These are phyloP conservation scores for Diaporthe sp. DNA, from an alignment of 2,329 filamentous ascomycete species.

Conservation along the genomic window DNA sequence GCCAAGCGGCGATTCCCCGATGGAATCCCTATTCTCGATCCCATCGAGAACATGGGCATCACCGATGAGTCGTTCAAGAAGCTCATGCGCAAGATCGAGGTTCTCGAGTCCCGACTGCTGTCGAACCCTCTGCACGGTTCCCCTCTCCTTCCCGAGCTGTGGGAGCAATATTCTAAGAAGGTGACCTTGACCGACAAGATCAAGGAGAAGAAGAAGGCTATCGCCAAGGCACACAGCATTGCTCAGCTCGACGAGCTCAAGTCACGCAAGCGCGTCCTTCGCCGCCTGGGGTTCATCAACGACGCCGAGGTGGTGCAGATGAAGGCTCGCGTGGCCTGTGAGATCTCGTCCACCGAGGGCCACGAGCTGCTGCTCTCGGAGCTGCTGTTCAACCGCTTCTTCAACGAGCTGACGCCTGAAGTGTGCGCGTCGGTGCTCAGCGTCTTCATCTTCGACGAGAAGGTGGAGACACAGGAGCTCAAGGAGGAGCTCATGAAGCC, in stretches of 20 bases:
- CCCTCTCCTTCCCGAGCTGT: conserved; percentile 84
- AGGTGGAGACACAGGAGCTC: conserved; percentile 81
- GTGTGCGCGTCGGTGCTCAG: conserved; percentile 88
- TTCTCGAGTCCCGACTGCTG: conserved; percentile 89
- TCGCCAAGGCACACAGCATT: conserved; percentile 85
- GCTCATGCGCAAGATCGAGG: conserved; percentile 94
- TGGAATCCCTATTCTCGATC: conserved; percentile 88
- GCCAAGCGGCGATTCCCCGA: conserved; percentile 91
- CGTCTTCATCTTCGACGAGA: conserved; percentile 98
- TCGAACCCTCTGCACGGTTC: conserved; percentile 94
- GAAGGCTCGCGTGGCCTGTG: conserved; percentile 96
- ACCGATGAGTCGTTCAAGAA: conserved; percentile 94
- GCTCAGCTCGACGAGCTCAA: conserved; percentile 97
- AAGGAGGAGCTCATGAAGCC: conserved; percentile 90
- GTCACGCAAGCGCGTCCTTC: conserved; percentile 92
- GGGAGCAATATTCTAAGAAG: conserved; percentile 89
- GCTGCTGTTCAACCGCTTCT: conserved; percentile 95
- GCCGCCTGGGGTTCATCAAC: conserved; percentile 95
- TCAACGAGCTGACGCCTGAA: conserved; percentile 94
- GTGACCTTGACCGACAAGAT: conserved; percentile 81
- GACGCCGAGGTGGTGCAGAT: conserved; percentile 95
- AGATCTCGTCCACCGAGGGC: conserved; percentile 91
- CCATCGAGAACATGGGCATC: conserved; percentile 96
- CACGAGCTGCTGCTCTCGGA: conserved; percentile 95
- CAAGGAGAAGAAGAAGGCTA: conserved; percentile 89